A percentile compares a stretch with the other conserved stretches of the same genome.
Evolutionary conservation across 441 rosid genomes (phyloP).

Genomic region (Pelargonium fulgidum): DNA sequence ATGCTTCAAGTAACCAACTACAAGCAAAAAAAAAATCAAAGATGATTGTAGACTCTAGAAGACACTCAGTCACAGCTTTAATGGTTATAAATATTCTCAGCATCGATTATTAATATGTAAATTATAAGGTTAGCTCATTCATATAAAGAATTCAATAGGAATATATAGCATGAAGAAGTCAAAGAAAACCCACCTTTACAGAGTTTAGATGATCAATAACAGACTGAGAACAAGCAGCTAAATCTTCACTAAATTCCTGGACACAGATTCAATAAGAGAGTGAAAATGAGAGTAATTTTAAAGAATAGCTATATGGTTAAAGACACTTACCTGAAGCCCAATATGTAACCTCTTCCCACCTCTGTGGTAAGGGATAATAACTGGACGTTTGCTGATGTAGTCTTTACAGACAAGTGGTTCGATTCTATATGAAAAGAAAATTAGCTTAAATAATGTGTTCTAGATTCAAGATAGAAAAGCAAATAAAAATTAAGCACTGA

Average conservation of each 20-base stretch:
- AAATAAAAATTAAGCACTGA: conserved; percentile 1
- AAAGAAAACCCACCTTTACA: conserved; percentile 46
- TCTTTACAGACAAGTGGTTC: conserved; percentile 97
- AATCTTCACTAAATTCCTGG: conserved; percentile 80
- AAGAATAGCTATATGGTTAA: conserved; percentile 8
- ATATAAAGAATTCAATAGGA: conserved; percentile 8
- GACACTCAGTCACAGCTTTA: not conserved
- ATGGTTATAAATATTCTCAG: not conserved
- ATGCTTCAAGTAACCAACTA: no score
- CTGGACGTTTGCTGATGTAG: conserved; percentile 57
- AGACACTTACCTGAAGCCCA: conserved; percentile 61
- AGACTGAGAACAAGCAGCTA: conserved; percentile 69
- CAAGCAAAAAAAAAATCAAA: no score
- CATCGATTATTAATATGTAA: not conserved
- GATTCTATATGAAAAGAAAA: conserved; percentile 42
- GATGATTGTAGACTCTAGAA: no score
- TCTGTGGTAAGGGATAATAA: conserved; percentile 86
- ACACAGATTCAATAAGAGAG: not conserved
- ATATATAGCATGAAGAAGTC: conserved; percentile 7
- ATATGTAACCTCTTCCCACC: conserved; percentile 97
- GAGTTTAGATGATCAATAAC: conserved; percentile 46
- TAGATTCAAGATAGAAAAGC: conserved; percentile 9
- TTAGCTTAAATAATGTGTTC: conserved; percentile 10
- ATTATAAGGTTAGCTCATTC: conserved; percentile 2
- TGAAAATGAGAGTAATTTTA: not conserved